Percentiles rank a stretch among this genome's conserved stretches.
phyloP scores from a whole-genome alignment of 352 stramenopile species.

The Phytophthora syringae region DNA sequence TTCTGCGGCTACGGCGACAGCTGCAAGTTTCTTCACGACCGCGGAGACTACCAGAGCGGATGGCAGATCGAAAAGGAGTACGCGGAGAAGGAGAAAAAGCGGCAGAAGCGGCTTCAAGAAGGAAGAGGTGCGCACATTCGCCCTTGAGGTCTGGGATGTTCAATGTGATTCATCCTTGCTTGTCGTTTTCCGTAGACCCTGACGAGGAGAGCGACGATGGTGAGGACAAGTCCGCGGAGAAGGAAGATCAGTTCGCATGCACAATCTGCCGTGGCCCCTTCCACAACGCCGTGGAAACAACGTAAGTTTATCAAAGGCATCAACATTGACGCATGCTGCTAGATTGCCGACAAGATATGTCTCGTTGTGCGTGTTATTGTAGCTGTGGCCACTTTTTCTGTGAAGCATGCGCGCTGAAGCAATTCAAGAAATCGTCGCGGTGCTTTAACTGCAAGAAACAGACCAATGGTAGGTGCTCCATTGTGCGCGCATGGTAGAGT shows the following conservation, averaged over 20 bases:
- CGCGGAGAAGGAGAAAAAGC: slow-evolving; percentile 92
- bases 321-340: background rate
- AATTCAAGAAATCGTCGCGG: slow-evolving; percentile 79
- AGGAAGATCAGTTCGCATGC: slow-evolving; percentile 94
- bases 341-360: background rate
- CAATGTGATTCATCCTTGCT: background rate
- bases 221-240: slow-evolving; percentile 70
- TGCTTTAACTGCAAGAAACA: slow-evolving; percentile 96
- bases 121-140: slow-evolving; percentile 38
- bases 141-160: background rate
- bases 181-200: slow-evolving; percentile 28
- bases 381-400: slow-evolving; percentile 98
- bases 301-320: slow-evolving; percentile 34
- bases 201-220: slow-evolving; percentile 70
- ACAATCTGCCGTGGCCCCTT: slow-evolving; percentile 95
- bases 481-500: background rate
- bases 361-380: background rate
- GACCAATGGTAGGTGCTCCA: slow-evolving; percentile 75
- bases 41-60: slow-evolving; percentile 97
- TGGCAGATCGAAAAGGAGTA: slow-evolving; percentile 98
- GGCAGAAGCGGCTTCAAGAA: slow-evolving; percentile 76
- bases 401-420: slow-evolving; percentile 91
- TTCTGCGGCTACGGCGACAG: slow-evolving; percentile 98
- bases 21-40: slow-evolving; percentile 99
- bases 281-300: slow-evolving; percentile 94